Evolutionary conservation across 2,329 filamentous ascomycete genomes (phyloP).

Genomic region (Diaporthe sp.): DNA sequence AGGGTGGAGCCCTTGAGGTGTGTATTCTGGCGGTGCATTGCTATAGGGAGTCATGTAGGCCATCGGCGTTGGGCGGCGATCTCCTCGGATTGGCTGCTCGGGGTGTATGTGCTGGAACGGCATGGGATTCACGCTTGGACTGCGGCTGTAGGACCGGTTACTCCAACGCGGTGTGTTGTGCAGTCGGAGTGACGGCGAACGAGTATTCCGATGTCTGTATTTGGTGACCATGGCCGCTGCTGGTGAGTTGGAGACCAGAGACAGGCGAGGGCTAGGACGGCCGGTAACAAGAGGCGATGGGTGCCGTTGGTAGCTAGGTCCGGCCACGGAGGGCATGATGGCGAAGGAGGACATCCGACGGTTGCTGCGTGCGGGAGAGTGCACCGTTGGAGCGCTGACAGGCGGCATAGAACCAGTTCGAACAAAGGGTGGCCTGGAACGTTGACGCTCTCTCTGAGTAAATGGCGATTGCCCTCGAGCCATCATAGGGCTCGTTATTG

Average conservation of each 20-base stretch:
- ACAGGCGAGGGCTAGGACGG: constrained; percentile 44
- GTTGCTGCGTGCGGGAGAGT: constrained; percentile 42
- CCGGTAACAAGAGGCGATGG: constrained; percentile 48
- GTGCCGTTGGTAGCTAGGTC: constrained; percentile 46
- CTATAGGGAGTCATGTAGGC: constrained; percentile 83
- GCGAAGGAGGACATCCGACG: constrained; percentile 25
- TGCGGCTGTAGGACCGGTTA: constrained; percentile 46
- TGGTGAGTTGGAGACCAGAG: constrained; percentile 49
- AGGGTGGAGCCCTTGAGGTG: not conserved
- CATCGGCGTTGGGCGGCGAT: constrained; percentile 64
- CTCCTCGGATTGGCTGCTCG: constrained; percentile 45
- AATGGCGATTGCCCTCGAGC: constrained; percentile 54
- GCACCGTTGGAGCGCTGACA: constrained; percentile 44
- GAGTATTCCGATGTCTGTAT: constrained; percentile 59
- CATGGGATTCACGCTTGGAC: constrained; percentile 42
- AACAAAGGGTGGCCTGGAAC: constrained; percentile 58
- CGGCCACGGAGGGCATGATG: not conserved
- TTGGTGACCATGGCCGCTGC: constrained; percentile 39
- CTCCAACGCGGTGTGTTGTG: constrained; percentile 68
- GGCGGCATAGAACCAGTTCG: constrained; percentile 66
- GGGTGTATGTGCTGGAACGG: constrained; percentile 55
- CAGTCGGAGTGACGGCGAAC: constrained; percentile 64
- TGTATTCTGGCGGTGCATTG: constrained; percentile 61
- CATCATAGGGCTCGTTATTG: constrained; percentile 43
- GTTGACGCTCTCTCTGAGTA: constrained; percentile 50